Conservation (phyloP, 2,329 filamentous ascomycete species). For the Beauveria caledonica region DNA sequence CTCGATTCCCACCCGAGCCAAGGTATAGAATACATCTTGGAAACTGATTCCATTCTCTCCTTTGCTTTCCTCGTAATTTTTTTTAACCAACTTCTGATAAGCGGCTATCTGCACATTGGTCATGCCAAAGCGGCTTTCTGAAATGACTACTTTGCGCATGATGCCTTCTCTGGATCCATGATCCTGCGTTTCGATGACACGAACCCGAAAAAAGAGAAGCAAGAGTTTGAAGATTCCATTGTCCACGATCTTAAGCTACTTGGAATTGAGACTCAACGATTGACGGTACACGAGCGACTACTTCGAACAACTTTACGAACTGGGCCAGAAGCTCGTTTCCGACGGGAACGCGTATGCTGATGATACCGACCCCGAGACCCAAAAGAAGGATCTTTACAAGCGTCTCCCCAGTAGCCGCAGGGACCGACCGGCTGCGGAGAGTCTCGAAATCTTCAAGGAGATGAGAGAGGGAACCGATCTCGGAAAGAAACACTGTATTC, state of each 20-base stretch:
- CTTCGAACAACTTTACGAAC: conserved; percentile 82
- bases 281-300: conserved; percentile 89
- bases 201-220: conserved; percentile 86
- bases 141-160: conserved; percentile 90
- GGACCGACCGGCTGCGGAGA: conserved; percentile 73
- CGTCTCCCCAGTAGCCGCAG: conserved; percentile 74
- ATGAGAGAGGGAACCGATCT: conserved; percentile 83
- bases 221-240: conserved; percentile 84
- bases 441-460: conserved; percentile 75
- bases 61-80: not conserved
- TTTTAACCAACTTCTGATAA: conserved; percentile 13
- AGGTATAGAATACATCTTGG: conserved; percentile 42
- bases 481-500: conserved; percentile 80
- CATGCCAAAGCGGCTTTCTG: conserved; percentile 81
- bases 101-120: conserved; percentile 78
- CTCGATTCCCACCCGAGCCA: conserved; percentile 79
- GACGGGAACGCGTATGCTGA: conserved; percentile 88
- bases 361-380: conserved; percentile 84
- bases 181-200: conserved; percentile 88
- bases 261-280: conserved; percentile 72
- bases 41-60: not conserved
- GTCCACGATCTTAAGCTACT: conserved; percentile 77
- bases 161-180: conserved; percentile 75
- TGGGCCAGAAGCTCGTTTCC: conserved; percentile 75
- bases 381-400: conserved; percentile 74